Percentiles rank a stretch among this genome's conserved stretches.
These are phyloP conservation scores for Esteya vermicola DNA, from an alignment of 2,329 filamentous ascomycete genomes.

Conservation along the genomic window DNA sequence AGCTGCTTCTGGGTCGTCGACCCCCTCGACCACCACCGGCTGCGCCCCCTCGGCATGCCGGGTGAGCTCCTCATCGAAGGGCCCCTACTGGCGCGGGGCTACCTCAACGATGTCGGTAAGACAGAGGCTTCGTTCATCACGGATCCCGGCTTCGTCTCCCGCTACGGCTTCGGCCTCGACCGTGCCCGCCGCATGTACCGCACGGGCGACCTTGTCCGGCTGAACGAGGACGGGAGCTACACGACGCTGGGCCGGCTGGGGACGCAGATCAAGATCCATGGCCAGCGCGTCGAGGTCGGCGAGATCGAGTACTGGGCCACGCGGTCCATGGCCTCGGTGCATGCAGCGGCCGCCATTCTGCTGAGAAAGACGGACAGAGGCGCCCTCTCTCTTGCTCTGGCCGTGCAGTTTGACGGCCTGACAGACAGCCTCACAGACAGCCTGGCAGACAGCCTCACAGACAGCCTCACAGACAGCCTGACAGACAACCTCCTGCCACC, in stretches of 20 bases:
- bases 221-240: conserved; percentile 31
- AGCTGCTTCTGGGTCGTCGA: conserved; percentile 38
- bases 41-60: conserved; percentile 37
- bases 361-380: not conserved
- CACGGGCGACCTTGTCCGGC: conserved; percentile 35
- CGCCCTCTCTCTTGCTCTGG: conserved; percentile 18
- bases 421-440: conserved; percentile 8
- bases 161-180: not conserved
- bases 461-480: no score
- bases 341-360: not conserved
- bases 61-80: conserved; percentile 49
- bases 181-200: not conserved
- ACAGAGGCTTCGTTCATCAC: conserved; percentile 4
- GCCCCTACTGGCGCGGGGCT: conserved; percentile 28
- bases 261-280: conserved; percentile 25
- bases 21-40: conserved; percentile 31
- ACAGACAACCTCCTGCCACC: not conserved
- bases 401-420: conserved; percentile 28
- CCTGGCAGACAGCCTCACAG: not conserved
- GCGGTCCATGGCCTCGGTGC: conserved; percentile 13
- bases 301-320: conserved; percentile 26
- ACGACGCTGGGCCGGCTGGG: conserved; percentile 30
- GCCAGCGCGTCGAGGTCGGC: conserved; percentile 24
- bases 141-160: not conserved
- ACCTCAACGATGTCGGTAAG: conserved; percentile 17